Percentiles rank a stretch among this genome's conserved stretches.
These are phyloP conservation scores for Cyclocybe cylindracea DNA, from an alignment of 768 basidiomycete species.

Conservation along the genomic window DNA sequence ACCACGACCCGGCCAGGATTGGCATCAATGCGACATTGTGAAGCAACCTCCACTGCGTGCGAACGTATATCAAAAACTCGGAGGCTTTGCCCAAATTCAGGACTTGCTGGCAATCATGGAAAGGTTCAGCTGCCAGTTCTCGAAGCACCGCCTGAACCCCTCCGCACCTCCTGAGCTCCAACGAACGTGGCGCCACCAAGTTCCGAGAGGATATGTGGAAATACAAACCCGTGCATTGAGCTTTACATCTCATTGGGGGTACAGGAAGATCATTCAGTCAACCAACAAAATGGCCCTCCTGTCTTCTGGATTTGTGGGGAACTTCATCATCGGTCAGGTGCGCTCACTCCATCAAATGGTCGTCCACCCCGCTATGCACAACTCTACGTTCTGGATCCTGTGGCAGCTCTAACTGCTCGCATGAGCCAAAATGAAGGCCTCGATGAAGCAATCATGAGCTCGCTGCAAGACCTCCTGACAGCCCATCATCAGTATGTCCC, in stretches of 20 bases:
- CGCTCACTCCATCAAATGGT: conserved; percentile 24
- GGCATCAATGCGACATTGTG: too few relatives aligned
- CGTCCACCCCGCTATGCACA: conserved; percentile 39
- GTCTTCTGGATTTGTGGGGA: conserved; percentile 33
- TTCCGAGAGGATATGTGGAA: conserved; percentile 38
- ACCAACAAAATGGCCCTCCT: conserved; percentile 18
- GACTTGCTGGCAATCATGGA: too few relatives aligned
- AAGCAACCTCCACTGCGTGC: too few relatives aligned
- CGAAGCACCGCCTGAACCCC: too few relatives aligned
- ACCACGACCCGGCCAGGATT: too few relatives aligned
- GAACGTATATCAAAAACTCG: too few relatives aligned
- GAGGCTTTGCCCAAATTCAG: too few relatives aligned
- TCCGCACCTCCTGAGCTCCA: too few relatives aligned
- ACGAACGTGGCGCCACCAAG: neutral
- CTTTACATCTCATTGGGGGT: conserved; percentile 35
- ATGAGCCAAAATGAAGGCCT: conserved; percentile 25
- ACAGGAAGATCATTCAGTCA: conserved; percentile 24
- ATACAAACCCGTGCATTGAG: conserved; percentile 40
- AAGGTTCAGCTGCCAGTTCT: too few relatives aligned
- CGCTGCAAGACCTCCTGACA: conserved; percentile 24
- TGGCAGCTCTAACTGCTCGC: conserved; percentile 28
- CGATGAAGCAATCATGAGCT: conserved; percentile 14
- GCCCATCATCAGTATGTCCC: conserved; percentile 24
- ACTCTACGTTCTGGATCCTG: conserved; percentile 39
- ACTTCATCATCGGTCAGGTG: conserved; percentile 34